A percentile compares a stretch with the other conserved stretches of the same genome.
Evolutionary conservation across 2,329 filamentous ascomycete species (phyloP).

Genomic region (Talaromyces sp.): DNA sequence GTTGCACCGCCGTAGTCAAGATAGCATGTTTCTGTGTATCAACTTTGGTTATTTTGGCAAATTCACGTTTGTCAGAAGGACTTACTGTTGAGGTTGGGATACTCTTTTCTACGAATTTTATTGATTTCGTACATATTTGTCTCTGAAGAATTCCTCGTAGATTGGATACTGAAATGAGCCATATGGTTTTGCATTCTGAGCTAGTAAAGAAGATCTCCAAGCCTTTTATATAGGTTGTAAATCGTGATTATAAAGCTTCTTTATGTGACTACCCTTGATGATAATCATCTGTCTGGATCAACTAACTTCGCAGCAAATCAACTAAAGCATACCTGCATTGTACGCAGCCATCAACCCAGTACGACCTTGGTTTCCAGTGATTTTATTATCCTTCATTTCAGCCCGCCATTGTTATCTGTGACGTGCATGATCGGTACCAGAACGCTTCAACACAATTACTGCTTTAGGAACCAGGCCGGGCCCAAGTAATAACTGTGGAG

Average conservation of each 20-base stretch:
- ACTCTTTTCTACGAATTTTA: conserved; percentile 16
- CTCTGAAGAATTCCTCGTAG: neutral
- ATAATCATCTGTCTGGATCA: neutral
- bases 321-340: neutral
- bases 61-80: neutral
- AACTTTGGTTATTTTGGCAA: neutral
- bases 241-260: neutral
- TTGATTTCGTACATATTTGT: conserved; percentile 7
- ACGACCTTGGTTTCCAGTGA: neutral
- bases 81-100: conserved; percentile 12
- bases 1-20: conserved; percentile 95
- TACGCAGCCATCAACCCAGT: neutral
- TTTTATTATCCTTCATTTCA: neutral
- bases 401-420: neutral
- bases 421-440: neutral
- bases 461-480: neutral
- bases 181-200: too few species aligned
- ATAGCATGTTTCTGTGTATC: conserved; percentile 48
- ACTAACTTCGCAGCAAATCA: neutral
- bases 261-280: neutral
- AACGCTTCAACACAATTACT: neutral
- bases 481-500: neutral
- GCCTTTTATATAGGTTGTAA: neutral
- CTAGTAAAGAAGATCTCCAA: neutral
- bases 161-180: neutral